These are phyloP conservation scores for Candida corydali DNA, from an alignment of 805 yeast species.

Conservation along the genomic window DNA sequence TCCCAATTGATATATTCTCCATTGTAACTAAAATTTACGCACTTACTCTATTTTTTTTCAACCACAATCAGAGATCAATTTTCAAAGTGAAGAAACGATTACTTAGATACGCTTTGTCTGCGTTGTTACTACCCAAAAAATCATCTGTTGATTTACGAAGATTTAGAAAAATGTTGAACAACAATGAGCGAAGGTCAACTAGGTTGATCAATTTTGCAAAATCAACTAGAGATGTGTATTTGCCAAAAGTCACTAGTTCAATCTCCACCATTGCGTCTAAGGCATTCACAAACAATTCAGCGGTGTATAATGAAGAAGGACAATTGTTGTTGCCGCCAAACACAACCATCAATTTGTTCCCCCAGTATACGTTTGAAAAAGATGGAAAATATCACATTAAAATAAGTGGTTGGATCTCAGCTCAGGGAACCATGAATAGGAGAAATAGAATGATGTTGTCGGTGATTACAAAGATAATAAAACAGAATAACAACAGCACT, in stretches of 20 bases:
- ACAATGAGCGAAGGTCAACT: conserved; percentile 34
- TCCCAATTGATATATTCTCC: conserved; percentile 59
- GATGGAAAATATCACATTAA: conserved; percentile 40
- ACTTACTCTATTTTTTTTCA: too few relatives aligned
- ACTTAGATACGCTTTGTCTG: conserved; percentile 5
- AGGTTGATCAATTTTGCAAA: conserved; percentile 47
- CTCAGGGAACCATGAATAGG: conserved; percentile 67
- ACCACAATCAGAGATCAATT: too few relatives aligned
- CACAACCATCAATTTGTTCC: conserved; percentile 51
- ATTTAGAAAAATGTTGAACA: background rate
- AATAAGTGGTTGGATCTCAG: conserved; percentile 67
- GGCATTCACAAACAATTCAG: conserved; percentile 21
- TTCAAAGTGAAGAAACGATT: conserved; percentile 6
- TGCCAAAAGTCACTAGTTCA: conserved; percentile 48
- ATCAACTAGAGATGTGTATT: conserved; percentile 53
- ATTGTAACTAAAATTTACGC: too few relatives aligned
- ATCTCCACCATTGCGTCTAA: conserved; percentile 43
- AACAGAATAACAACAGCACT: conserved; percentile 24
- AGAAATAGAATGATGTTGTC: conserved; percentile 68
- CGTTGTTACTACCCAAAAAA: background rate
- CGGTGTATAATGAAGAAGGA: conserved; percentile 26
- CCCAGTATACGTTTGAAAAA: conserved; percentile 31
- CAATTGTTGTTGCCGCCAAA: conserved; percentile 45
- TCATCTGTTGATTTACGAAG: background rate
- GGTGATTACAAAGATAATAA: conserved; percentile 63